Evolutionary conservation across 495 filamentous ascomycete species (phyloP).

Genomic region (Penicillium dipodomyicola): DNA sequence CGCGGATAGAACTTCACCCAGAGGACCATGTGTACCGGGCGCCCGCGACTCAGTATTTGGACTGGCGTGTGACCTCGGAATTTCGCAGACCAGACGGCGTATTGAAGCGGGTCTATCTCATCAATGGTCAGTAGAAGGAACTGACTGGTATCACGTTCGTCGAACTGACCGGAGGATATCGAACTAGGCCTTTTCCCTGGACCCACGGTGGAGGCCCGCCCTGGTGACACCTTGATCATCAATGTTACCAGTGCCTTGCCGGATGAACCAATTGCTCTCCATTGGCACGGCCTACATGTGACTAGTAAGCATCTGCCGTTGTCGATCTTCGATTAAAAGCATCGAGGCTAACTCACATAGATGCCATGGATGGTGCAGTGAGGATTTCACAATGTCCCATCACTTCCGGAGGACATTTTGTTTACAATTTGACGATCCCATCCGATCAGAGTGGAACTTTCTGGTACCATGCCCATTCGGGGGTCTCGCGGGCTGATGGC

Average conservation of each 20-base stretch:
- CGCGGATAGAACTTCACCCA: constrained; percentile 36
- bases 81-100: constrained; percentile 44
- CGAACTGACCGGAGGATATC: constrained; percentile 1
- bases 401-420: constrained; percentile 59
- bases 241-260: constrained; percentile 66
- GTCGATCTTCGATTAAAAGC: neutral
- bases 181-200: constrained; percentile 37
- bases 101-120: constrained; percentile 36
- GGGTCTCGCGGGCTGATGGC: constrained; percentile 69
- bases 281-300: constrained; percentile 80
- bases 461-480: constrained; percentile 78
- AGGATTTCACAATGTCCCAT: constrained; percentile 67
- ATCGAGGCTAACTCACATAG: constrained; percentile 18
- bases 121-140: constrained; percentile 30
- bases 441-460: constrained; percentile 71
- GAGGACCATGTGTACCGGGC: constrained; percentile 40
- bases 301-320: constrained; percentile 41
- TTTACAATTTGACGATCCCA: constrained; percentile 76
- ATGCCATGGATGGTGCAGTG: constrained; percentile 68
- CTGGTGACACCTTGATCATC: constrained; percentile 67
- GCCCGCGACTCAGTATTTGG: constrained; percentile 30
- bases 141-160: neutral
- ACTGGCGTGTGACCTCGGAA: constrained; percentile 36
- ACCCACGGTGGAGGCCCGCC: constrained; percentile 40
- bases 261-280: constrained; percentile 65